Evolutionary conservation across 441 rosid species (phyloP).

Genomic region (Euphorbia celastroides): DNA sequence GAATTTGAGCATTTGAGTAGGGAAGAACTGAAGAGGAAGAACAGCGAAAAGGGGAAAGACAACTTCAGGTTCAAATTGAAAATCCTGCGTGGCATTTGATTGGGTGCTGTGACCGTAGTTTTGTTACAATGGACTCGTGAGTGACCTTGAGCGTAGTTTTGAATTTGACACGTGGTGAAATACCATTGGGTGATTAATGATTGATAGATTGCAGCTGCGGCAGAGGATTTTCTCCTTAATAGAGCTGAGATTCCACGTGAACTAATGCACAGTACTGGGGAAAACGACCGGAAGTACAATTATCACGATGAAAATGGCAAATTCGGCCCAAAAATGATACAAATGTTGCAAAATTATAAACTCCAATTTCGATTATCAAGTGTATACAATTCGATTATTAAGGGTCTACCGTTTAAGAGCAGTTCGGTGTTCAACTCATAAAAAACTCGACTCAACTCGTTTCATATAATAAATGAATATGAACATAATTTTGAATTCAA

Average conservation of each 20-base stretch:
- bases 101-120: neutral
- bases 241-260: conserved; percentile 21
- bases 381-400: too few relatives aligned
- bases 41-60: neutral
- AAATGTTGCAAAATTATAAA: too few relatives aligned
- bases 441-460: too few relatives aligned
- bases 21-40: neutral
- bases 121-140: neutral
- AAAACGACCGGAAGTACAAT: neutral
- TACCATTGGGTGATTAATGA: neutral
- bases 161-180: neutral
- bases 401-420: too few relatives aligned
- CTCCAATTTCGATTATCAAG: too few relatives aligned
- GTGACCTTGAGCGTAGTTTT: neutral
- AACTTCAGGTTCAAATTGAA: conserved; percentile 8
- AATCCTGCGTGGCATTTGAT: conserved; percentile 7
- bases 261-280: neutral
- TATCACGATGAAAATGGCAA: neutral
- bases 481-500: too few relatives aligned
- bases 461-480: too few relatives aligned
- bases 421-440: too few relatives aligned
- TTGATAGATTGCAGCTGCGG: neutral
- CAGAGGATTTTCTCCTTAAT: neutral
- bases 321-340: too few relatives aligned
- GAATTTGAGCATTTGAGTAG: neutral